Evolutionary conservation across 2,329 filamentous ascomycete species (phyloP).

Genomic region (Colletotrichum australisinense): DNA sequence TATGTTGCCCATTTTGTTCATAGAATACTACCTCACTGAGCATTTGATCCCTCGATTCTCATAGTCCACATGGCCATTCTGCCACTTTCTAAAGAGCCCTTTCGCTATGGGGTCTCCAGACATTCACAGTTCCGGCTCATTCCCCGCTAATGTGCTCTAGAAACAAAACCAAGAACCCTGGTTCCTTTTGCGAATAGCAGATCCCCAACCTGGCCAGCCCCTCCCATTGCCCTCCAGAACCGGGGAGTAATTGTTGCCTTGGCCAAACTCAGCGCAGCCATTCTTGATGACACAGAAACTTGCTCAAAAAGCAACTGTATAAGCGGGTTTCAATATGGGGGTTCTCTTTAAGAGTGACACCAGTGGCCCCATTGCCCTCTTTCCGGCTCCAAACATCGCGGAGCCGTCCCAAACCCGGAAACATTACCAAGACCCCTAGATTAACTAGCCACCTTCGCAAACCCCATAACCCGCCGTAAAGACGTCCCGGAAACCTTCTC

Average conservation of each 20-base stretch:
- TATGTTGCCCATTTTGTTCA: too few relatives aligned
- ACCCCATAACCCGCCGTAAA: neutral
- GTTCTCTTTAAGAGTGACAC: neutral
- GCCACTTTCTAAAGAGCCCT: neutral
- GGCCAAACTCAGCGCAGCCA: neutral
- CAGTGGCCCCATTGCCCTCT: neutral
- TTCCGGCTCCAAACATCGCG: slow-evolving; percentile 13
- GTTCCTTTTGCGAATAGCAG: neutral
- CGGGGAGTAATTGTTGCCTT: neutral
- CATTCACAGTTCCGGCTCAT: neutral
- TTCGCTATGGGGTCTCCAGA: neutral
- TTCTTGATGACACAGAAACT: slow-evolving; percentile 17
- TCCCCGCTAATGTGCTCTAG: neutral
- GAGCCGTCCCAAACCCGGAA: slow-evolving; percentile 16
- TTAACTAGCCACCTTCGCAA: slow-evolving; percentile 4
- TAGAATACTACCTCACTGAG: too few relatives aligned
- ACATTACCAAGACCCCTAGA: slow-evolving; percentile 19
- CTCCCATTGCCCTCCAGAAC: neutral
- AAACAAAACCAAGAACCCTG: neutral
- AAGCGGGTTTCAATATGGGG: neutral
- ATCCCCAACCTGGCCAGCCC: neutral
- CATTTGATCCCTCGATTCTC: neutral
- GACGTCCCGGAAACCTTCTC: slow-evolving; percentile 12
- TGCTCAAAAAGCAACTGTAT: slow-evolving; percentile 15
- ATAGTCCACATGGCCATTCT: neutral